phyloP scores from a whole-genome alignment of 78 protist genomes.

The Monocercomonoides exilis region DNA sequence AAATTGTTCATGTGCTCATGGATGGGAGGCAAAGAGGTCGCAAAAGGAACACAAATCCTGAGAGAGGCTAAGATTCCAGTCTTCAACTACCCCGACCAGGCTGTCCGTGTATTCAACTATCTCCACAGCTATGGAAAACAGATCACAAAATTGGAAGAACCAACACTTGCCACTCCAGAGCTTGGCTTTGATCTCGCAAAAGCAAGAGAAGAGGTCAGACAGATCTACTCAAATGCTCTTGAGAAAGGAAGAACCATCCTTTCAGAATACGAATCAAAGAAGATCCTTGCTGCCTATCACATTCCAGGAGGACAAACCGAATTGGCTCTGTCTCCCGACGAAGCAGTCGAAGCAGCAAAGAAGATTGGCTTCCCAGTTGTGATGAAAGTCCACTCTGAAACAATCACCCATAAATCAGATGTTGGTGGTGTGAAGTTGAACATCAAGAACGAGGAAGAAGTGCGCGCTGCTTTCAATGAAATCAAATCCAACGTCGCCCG shows the following conservation, averaged over 20 bases:
- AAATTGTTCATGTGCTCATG: neutral
- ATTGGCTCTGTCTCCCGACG: neutral
- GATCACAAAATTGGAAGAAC: slow-evolving; percentile 1
- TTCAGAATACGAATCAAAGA: slow-evolving; percentile 34
- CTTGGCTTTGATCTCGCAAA: neutral
- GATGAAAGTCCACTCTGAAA: slow-evolving; percentile 36
- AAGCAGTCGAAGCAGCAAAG: neutral
- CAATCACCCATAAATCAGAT: slow-evolving; percentile 41
- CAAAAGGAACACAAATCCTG: slow-evolving; percentile 9
- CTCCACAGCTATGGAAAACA: neutral
- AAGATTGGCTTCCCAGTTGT: slow-evolving; percentile 36
- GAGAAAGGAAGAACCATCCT: neutral
- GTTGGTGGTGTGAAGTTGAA: slow-evolving; percentile 37
- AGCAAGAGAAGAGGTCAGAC: neutral
- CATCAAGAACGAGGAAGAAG: slow-evolving; percentile 22
- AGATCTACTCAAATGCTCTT: neutral
- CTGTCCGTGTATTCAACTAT: slow-evolving; percentile 24
- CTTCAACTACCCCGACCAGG: slow-evolving; percentile 38
- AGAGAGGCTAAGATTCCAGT: slow-evolving; percentile 4
- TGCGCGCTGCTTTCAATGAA: neutral
- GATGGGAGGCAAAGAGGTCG: slow-evolving; percentile 25
- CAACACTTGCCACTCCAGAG: neutral
- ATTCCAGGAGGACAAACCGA: neutral
- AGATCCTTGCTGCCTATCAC: neutral
- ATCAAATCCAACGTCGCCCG: neutral